These are phyloP conservation scores for Candida corydali DNA, from an alignment of 805 yeast genomes.

Conservation along the genomic window DNA sequence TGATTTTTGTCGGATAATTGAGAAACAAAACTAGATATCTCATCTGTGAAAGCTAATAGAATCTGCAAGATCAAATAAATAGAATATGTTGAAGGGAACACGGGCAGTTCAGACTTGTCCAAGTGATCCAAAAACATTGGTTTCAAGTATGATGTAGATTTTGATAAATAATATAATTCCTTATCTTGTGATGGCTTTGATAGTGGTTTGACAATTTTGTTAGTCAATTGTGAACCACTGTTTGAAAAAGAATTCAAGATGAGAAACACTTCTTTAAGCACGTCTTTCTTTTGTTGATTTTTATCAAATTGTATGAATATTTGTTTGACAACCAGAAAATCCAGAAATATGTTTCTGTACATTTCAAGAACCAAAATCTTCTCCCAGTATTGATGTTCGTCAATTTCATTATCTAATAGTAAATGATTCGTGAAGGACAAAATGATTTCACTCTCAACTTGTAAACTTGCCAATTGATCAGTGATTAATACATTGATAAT, in stretches of 20 bases:
- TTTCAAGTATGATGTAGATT: slow-evolving; percentile 42
- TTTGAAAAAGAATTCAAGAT: slow-evolving; percentile 20
- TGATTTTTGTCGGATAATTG: slow-evolving; percentile 29
- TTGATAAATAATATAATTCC: slow-evolving; percentile 26
- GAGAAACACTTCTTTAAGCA: slow-evolving; percentile 52
- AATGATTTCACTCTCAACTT: slow-evolving; percentile 78
- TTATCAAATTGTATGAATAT: slow-evolving; percentile 63
- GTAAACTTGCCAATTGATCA: slow-evolving; percentile 54
- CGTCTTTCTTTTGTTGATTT: slow-evolving; percentile 51
- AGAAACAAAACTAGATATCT: slow-evolving; percentile 53
- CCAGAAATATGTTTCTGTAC: slow-evolving; percentile 54
- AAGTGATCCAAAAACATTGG: slow-evolving; percentile 66
- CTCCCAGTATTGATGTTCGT: slow-evolving; percentile 61
- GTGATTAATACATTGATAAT: slow-evolving; percentile 59
- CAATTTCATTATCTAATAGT: slow-evolving; percentile 40
- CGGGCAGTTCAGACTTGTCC: slow-evolving; percentile 79
- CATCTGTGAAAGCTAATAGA: slow-evolving; percentile 58
- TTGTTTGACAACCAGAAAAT: slow-evolving; percentile 46
- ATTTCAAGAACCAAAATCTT: slow-evolving; percentile 70
- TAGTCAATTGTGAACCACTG: slow-evolving; percentile 16
- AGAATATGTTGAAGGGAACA: slow-evolving; percentile 54
- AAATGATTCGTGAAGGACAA: slow-evolving; percentile 70
- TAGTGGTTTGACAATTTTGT: slow-evolving; percentile 14
- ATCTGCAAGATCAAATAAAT: slow-evolving; percentile 53
- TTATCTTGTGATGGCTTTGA: slow-evolving; percentile 2